Evolutionary conservation across 139 green algal genomes (phyloP), one percentile per base, ranked within the genome.

Genomic region (Micractinium conductrix): DNA sequence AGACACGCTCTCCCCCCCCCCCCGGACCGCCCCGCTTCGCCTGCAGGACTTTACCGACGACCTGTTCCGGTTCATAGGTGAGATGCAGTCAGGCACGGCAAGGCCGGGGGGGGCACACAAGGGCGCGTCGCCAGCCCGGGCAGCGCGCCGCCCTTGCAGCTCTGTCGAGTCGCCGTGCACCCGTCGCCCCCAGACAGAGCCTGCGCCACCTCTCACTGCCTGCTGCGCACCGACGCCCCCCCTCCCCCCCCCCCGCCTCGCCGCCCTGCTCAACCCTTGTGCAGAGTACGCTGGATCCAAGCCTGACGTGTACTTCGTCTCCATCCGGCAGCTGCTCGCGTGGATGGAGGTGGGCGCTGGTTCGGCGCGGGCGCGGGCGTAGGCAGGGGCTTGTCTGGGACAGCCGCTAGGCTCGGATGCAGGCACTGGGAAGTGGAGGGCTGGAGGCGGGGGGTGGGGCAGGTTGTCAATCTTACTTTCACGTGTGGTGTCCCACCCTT

Each of bases 311-410:
- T 70, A 70, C 50, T 81, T 81, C 40, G 45, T 81, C 30, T 70
- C 50, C 4, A 37, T 81, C 33, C 74, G 74, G 19, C 74, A 81
- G 74, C 74, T 81, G 74, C 74, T 81, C 35, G 74, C 74, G 21
- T 81, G 74, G 74, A 48, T 81, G 73, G 30, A 63, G 19, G 58
- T 67, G 58, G 58, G 58, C 24, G 12, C 26, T 2, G 9, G 9
- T 3, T 63, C 22, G 58, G 58, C 2, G 4, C 58, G 24, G 58
- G n/a, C n/a, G n/a, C n/a, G n/a, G n/a, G n/a, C n/a, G n/a, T n/a
- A n/a, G n/a, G n/a, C n/a, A n/a, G n/a, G n/a, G n/a, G n/a, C n/a
- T n/a, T n/a, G n/a, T n/a, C n/a, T n/a, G n/a, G n/a, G n/a, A n/a
- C n/a, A n/a, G n/a, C n/a, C n/a, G n/a, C n/a, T n/a, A n/a, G n/a